Evolutionary conservation across 225 moss, liverwort and hornwort genomes (phyloP).

Genomic region (Antitrichia curtipendula): DNA sequence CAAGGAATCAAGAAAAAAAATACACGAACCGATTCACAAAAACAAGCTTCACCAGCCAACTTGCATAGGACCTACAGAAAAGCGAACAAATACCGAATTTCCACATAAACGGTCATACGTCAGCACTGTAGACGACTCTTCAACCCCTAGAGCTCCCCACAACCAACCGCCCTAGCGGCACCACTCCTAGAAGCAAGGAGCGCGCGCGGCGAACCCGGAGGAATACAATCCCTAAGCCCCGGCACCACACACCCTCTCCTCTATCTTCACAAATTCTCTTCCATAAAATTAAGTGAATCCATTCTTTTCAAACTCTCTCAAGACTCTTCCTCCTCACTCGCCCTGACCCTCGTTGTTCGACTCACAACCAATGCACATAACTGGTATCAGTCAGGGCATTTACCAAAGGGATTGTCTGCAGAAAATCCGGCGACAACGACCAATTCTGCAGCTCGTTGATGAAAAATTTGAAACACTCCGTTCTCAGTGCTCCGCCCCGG

Average conservation of each 20-base stretch:
- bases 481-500: not conserved
- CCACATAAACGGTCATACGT: not conserved
- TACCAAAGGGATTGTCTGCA: not conserved
- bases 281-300: not conserved
- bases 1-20: not conserved
- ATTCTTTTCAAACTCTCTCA: not conserved
- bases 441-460: not conserved
- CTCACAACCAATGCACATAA: not conserved
- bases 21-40: not conserved
- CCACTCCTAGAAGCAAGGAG: slow-evolving; percentile 14
- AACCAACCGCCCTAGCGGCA: slow-evolving; percentile 1
- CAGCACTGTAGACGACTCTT: slow-evolving; percentile 14
- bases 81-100: not conserved
- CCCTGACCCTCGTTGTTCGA: not conserved
- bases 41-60: not conserved
- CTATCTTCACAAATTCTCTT: not conserved
- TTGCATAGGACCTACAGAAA: not conserved
- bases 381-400: not conserved
- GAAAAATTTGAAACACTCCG: not conserved
- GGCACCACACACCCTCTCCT: not conserved
- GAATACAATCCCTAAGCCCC: not conserved
- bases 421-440: not conserved
- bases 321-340: not conserved
- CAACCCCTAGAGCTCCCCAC: not conserved
- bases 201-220: not conserved